A percentile compares a stretch with the other conserved stretches of the same genome.
Conservation (phyloP, 139 green algal species). For the Chlamydomonas eustigma region DNA sequence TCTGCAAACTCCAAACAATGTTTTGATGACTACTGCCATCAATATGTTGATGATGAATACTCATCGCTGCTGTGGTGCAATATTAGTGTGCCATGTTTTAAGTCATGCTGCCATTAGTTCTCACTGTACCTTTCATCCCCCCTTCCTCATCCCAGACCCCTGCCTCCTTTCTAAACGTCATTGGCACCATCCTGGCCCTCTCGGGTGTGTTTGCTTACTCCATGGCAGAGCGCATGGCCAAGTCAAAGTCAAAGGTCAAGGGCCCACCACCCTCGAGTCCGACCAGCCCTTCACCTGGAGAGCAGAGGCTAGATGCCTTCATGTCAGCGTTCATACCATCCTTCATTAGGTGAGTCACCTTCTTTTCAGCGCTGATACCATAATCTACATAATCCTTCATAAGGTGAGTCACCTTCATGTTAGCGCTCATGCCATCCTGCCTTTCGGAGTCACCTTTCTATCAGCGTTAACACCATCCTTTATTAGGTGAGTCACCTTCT, state of each 20-base stretch:
- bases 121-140: background rate
- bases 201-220: conserved; percentile 16
- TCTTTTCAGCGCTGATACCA: too few species aligned
- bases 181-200: conserved; percentile 11
- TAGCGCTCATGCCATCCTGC: too few species aligned
- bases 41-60: too few species aligned
- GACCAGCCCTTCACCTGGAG: background rate
- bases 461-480: too few species aligned
- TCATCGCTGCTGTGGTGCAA: too few species aligned
- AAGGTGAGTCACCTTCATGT: too few species aligned
- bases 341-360: background rate
- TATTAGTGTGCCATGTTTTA: too few species aligned
- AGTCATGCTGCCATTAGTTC: background rate
- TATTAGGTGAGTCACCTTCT: too few species aligned
- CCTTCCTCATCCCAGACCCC: background rate
- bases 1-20: too few species aligned
- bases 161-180: conserved; percentile 10
- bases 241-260: background rate
- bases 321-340: background rate
- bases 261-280: background rate
- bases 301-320: background rate
- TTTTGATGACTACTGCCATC: too few species aligned
- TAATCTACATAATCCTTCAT: too few species aligned
- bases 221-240: conserved; percentile 16
- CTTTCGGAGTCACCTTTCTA: too few species aligned